Evolutionary conservation across 306 rosid species (phyloP).

Genomic region (Mucuna pruriens): DNA sequence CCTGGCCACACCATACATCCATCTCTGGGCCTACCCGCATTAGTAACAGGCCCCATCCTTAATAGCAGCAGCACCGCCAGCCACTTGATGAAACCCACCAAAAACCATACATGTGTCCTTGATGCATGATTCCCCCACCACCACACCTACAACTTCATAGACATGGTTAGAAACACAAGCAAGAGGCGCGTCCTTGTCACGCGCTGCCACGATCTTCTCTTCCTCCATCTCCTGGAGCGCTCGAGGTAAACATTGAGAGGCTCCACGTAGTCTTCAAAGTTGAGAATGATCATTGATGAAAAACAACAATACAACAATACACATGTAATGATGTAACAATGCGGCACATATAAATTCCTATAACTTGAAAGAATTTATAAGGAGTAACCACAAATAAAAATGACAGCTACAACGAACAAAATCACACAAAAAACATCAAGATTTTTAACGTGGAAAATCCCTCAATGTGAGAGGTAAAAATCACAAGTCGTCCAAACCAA

Average conservation of each 20-base stretch:
- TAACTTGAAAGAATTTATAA: too few relatives aligned
- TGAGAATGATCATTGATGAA: conserved; percentile 88
- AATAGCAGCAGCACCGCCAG: conserved; percentile 30
- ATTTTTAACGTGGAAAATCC: too few relatives aligned
- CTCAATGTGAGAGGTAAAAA: too few relatives aligned
- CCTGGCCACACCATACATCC: neutral
- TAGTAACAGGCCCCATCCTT: conserved; percentile 64
- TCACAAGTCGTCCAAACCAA: too few relatives aligned
- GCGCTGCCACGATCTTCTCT: conserved; percentile 74
- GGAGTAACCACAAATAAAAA: too few relatives aligned
- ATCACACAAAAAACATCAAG: too few relatives aligned
- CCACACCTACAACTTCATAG: conserved; percentile 38
- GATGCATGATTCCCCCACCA: conserved; percentile 56
- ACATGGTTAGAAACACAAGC: conserved; percentile 5
- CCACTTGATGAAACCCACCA: conserved; percentile 68
- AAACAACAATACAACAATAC: too few relatives aligned
- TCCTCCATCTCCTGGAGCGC: conserved; percentile 84
- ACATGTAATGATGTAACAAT: too few relatives aligned
- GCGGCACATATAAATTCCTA: too few relatives aligned
- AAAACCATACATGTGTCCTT: conserved; percentile 80
- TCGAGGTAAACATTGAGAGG: conserved; percentile 82
- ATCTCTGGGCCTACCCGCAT: conserved; percentile 56
- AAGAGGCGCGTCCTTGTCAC: conserved; percentile 57
- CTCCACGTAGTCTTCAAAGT: conserved; percentile 87
- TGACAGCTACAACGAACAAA: too few relatives aligned